Evolutionary conservation across 2,329 filamentous ascomycete species (phyloP).

Genomic region (Penicillium sp.): DNA sequence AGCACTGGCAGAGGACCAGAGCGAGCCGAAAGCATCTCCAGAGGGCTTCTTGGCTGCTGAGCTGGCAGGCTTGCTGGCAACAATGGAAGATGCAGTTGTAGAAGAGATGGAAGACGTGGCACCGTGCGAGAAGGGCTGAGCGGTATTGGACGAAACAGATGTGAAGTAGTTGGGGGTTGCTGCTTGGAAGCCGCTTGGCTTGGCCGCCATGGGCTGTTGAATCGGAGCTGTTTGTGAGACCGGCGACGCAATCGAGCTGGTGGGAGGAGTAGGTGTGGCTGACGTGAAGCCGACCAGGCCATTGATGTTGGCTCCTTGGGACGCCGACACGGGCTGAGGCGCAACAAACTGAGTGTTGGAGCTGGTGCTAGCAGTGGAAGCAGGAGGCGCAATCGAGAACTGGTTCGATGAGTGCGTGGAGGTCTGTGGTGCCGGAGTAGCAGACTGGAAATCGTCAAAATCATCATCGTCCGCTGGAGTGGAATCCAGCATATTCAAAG

Average conservation of each 20-base stretch:
- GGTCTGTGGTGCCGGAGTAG: conserved; percentile 52
- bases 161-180: conserved; percentile 92
- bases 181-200: conserved; percentile 68
- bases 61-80: conserved; percentile 48
- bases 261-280: conserved; percentile 67
- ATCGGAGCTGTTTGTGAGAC: conserved; percentile 44
- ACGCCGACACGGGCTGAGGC: conserved; percentile 79
- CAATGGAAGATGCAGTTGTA: conserved; percentile 39
- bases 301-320: conserved; percentile 74
- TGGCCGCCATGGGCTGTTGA: conserved; percentile 42
- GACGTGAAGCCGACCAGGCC: conserved; percentile 78
- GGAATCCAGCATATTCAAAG: conserved; percentile 49
- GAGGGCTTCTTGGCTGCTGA: conserved; percentile 46
- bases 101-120: conserved; percentile 40
- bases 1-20: conserved; percentile 70
- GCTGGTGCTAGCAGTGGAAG: conserved; percentile 49
- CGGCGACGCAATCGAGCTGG: conserved; percentile 54
- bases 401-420: conserved; percentile 36
- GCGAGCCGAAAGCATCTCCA: conserved; percentile 82
- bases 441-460: conserved; percentile 96
- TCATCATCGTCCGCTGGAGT: conserved; percentile 71
- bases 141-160: conserved; percentile 57
- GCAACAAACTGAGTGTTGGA: conserved; percentile 69
- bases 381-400: conserved; percentile 44
- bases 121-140: conserved; percentile 37